Base-by-base conservation (phyloP, 2,329 filamentous ascomycete genomes). In the Rhynchosporium agropyri region DNA sequence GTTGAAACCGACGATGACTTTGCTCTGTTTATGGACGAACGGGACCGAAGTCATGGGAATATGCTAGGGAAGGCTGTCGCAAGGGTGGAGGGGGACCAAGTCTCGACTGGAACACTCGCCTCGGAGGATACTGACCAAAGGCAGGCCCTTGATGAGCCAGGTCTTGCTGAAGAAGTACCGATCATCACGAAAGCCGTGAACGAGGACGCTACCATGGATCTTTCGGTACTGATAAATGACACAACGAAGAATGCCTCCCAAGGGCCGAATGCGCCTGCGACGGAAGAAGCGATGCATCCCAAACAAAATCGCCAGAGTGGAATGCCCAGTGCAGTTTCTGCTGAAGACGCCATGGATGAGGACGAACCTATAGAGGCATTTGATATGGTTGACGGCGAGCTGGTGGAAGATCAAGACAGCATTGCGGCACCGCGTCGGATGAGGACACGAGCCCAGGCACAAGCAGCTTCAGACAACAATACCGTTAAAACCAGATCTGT, bases 1-100 rank as follows among this genome's bases (percentile, higher is more conserved):
- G 83, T 88, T 76, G 76, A 86, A 43, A 81, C 81, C 0, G 77
- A 81, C 4, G 79, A 84, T 68, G 85, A 89, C 69, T 76, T 80
- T 60, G 78, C 83, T 42, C 74, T 87, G 1, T 89, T 75, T 56
- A 65, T 70, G 15, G 71, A 75, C 57, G 71, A 72, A 31, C 62
- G 65, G n/a, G 68, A 71, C n/a, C 63, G 65, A 28, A 54, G 57
- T n/a, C 67, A 68, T 38, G 65, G 48, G 29, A 66, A 67, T 43
- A 40, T 61, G 20, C 62, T 67, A 33, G 62, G 63, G 48, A 74
- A 72, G 50, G 57, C 28, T 2, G 49, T 62, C 42, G 28, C 51
- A n/a, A 68, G 69, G 58, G 71, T 68, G 45, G 67, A 72, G 46
- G 68, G 62, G 15, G 69, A 72, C 46, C 69, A 69, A 33, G 61